Percentiles rank a stretch among this genome's conserved stretches.
These are phyloP conservation scores for Hyaloscypha bicolor DNA, from an alignment of 495 filamentous ascomycete genomes.

Conservation along the genomic window DNA sequence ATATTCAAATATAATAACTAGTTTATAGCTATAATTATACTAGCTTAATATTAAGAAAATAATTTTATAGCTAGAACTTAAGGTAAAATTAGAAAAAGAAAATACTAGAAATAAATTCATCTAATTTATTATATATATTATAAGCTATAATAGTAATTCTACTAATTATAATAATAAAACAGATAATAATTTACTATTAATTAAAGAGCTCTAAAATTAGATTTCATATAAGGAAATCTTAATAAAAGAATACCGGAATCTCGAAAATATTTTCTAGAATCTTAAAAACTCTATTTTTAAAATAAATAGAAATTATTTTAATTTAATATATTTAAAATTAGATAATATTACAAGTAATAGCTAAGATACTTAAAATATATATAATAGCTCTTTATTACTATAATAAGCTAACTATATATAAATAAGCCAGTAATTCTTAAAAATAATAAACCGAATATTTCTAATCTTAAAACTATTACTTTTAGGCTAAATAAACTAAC, in stretches of 20 bases:
- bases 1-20: neutral
- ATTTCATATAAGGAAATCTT: neutral
- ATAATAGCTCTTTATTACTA: neutral
- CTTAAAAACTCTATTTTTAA: neutral
- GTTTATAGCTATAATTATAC: neutral
- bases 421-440: conserved; percentile 7
- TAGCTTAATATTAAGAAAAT: neutral
- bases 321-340: conserved; percentile 1
- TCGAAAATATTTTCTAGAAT: neutral
- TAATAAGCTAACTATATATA: conserved; percentile 4
- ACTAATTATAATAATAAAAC: neutral
- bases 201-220: neutral
- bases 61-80: neutral
- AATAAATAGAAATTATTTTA: neutral
- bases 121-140: neutral
- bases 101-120: neutral
- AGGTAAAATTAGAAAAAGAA: neutral
- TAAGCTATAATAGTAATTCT: neutral
- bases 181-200: neutral
- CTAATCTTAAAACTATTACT: neutral
- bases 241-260: neutral
- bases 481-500: conserved; percentile 1
- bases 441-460: conserved; percentile 1
- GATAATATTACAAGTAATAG: neutral
- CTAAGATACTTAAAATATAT: neutral